Base-by-base conservation (phyloP, 2,329 filamentous ascomycete genomes). In the Emmonsiellopsis sp. region DNA sequence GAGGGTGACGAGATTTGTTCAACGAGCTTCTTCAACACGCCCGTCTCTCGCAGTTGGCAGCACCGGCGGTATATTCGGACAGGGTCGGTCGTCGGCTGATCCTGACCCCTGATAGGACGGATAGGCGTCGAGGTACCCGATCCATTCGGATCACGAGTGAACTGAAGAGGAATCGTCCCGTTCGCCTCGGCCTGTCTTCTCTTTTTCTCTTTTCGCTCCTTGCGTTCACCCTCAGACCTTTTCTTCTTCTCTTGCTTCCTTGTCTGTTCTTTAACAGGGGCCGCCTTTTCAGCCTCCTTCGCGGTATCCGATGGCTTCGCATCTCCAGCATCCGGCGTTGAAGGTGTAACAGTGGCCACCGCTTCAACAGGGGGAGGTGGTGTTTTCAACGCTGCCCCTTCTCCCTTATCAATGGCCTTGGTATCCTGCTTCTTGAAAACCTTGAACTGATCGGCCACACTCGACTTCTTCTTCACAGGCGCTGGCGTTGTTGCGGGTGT, bases 241-340 rank as follows among this genome's bases (percentile, higher is more conserved):
- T 95, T 95, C 73, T 96, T 96, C 77, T 95, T 96, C 65, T 96
- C 91, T 70, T 89, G 93, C 72, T 94, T 96, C 62, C 84, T 85
- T 7, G 76, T 83, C 0, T 72, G 73, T 70, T 80, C 65, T 45
- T 70, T 70, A 13, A 32, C 54, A 50, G 69, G 64, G 10, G 55
- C 54, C 8, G 66, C 66, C 48, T 65, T 64, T 11, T 53, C 52
- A 35, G 68, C 65, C 13, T 64, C 70, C 59, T 56, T 67, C 57
- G 50, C 50, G 26, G 31, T 40, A 34, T 68, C 41, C 59, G 56
- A 43, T 67, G 38, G 44, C 63, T 65, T 61, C 68, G 37, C 52
- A n/a, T 53, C 51, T 13, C 31, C 31, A 16, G 45, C 40, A 44
- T 44, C 50, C 30, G 38, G 30, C 7, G 47, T 35, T 8, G 54